Percentiles rank a stretch among this genome's conserved stretches.
Conservation (phyloP, 2,329 filamentous ascomycete species). For the Scytalidium sp. region DNA sequence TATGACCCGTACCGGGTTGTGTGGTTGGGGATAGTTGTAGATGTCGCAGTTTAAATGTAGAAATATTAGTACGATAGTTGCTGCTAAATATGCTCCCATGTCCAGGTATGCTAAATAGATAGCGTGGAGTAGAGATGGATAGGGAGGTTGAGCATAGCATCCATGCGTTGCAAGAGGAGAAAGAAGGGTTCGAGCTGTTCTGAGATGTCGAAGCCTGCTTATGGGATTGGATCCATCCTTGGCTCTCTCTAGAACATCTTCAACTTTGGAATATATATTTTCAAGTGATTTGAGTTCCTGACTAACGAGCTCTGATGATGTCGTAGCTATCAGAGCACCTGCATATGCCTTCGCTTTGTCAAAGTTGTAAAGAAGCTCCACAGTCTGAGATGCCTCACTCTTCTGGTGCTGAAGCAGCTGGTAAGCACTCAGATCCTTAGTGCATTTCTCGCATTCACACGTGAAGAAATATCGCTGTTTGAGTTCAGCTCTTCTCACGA, state of each 20-base stretch:
- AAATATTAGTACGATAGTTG: slow-evolving; percentile 40
- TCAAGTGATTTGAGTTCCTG: neutral
- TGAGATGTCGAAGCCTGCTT: neutral
- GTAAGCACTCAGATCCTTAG: slow-evolving; percentile 13
- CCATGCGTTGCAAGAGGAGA: neutral
- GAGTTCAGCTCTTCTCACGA: slow-evolving; percentile 12
- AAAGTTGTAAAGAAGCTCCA: slow-evolving; percentile 2
- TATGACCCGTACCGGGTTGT: slow-evolving; percentile 48
- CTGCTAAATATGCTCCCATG: slow-evolving; percentile 43
- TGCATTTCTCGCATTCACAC: slow-evolving; percentile 21
- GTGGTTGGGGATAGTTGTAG: slow-evolving; percentile 47
- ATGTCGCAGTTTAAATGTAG: slow-evolving; percentile 39
- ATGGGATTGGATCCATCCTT: neutral
- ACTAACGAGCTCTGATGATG: neutral
- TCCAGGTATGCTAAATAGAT: slow-evolving; percentile 38
- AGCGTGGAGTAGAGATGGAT: slow-evolving; percentile 39
- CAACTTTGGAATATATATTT: neutral
- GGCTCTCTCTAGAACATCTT: neutral
- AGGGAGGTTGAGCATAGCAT: neutral
- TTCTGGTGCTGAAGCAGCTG: slow-evolving; percentile 6
- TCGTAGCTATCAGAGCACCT: neutral
- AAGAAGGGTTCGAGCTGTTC: neutral
- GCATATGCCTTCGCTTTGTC: neutral
- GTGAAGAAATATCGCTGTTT: slow-evolving; percentile 22
- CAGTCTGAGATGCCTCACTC: neutral